These are phyloP conservation scores for Lachnellula occidentalis DNA, from an alignment of 2,329 filamentous ascomycete genomes.

Conservation along the genomic window DNA sequence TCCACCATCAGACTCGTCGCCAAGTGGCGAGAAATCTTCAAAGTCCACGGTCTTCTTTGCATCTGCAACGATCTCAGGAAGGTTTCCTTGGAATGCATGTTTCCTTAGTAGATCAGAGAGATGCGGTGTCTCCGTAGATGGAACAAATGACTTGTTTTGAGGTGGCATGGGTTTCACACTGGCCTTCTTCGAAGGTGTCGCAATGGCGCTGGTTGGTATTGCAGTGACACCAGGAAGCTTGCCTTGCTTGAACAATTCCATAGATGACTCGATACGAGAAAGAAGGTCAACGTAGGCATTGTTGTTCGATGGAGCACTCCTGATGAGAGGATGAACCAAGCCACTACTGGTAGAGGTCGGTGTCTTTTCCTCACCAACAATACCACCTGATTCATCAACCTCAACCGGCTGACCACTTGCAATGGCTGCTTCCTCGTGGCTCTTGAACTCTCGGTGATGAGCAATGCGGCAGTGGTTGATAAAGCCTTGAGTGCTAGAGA, in stretches of 20 bases:
- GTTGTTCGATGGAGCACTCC: conserved; percentile 48
- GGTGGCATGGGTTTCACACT: conserved; percentile 28
- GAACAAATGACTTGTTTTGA: conserved; percentile 39
- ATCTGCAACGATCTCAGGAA: conserved; percentile 55
- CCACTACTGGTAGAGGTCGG: conserved; percentile 32
- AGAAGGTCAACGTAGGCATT: conserved; percentile 47
- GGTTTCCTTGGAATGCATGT: conserved; percentile 56
- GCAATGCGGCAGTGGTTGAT: conserved; percentile 98
- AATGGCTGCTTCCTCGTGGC: conserved; percentile 87
- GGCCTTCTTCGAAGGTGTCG: conserved; percentile 12
- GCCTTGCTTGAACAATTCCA: conserved; percentile 47
- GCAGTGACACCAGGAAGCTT: conserved; percentile 44
- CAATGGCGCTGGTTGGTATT: conserved; percentile 36
- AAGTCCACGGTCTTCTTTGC: conserved; percentile 49
- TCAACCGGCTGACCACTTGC: conserved; percentile 82
- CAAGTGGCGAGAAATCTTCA: conserved; percentile 44
- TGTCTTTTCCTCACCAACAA: conserved; percentile 40
- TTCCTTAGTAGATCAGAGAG: conserved; percentile 60
- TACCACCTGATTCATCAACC: conserved; percentile 50
- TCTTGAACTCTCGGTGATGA: conserved; percentile 89
- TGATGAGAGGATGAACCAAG: conserved; percentile 58
- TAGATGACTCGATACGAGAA: conserved; percentile 49
- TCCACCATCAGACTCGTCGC: conserved; percentile 51
- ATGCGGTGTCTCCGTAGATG: conserved; percentile 57
- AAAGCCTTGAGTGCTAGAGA: conserved; percentile 96